Base-by-base conservation (phyloP, 23 red algal genomes). In the Gracilaria caudata region DNA sequence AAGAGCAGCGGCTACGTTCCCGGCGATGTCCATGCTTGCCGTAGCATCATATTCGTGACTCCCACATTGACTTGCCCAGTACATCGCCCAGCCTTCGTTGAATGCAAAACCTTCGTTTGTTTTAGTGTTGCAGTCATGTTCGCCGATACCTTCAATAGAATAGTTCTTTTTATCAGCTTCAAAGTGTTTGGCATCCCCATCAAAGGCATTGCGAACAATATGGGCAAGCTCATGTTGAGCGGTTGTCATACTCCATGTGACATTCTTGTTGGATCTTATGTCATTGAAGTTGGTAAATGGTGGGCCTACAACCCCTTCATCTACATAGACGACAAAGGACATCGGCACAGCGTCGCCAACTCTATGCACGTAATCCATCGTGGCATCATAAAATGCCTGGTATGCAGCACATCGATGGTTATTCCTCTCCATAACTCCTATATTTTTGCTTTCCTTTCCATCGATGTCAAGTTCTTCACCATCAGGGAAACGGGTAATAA, bases 41-140 rank as follows among this genome's bases (percentile, higher is more conserved):
- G 5, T 53, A 13, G 49, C 49, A 53, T 53, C 5, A 39, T 53
- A 53, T 53, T 37, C 21, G 17, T 33, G 13, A 8, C 14, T 14
- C 26, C 23, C 17, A 80, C 77, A 80, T 54, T 24, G 35, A 57
- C 16, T 17, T 25, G 77, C 51, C 77, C 77, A 80, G 21, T 57
- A 80, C 19, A 60, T 32, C 2, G 77, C 77, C 77, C 77, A 80
- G 12, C 77, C 77, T 36, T 80, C 77, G 51, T 80, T 80, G 51
- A 80, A 80, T 9, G 77, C 77, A 58, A 80, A 80, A 16, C 77
- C 51, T 24, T 41, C 14, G 23, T 4, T 9, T 24, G 38, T 80
- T 61, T 58, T 60, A 25, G 36, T 30, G 17, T 26, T 57, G 51
- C 77, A 80, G n/a, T 49, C 21, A 63, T 80, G 77, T 6, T 57